Percentiles rank a stretch among this genome's conserved stretches.
Evolutionary conservation across 192 early-diverging fungal genomes (phyloP).

Genomic region (Chytriomyces sp.): DNA sequence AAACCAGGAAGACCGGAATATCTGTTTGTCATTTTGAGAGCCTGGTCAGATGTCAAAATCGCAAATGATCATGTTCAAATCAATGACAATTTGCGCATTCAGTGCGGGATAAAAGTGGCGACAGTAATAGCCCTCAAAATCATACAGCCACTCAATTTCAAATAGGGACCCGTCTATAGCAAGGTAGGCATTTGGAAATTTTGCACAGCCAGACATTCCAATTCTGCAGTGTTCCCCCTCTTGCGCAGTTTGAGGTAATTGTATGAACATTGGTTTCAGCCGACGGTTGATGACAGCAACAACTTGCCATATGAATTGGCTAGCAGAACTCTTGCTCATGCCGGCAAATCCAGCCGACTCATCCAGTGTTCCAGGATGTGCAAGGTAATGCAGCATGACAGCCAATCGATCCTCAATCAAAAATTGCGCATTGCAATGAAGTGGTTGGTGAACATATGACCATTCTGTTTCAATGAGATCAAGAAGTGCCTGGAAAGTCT

Average conservation of each 20-base stretch:
- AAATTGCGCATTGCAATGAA: not conserved
- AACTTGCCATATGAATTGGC: slow-evolving; percentile 22
- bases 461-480: not conserved
- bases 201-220: not conserved
- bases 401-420: slow-evolving; percentile 12
- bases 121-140: slow-evolving; percentile 25
- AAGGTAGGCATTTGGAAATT: slow-evolving; percentile 14
- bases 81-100: slow-evolving; percentile 20
- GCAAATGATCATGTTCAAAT: not conserved
- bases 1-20: not conserved
- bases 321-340: slow-evolving; percentile 17
- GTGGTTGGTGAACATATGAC: not conserved
- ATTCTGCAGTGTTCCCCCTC: not conserved
- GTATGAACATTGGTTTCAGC: not conserved
- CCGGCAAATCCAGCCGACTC: slow-evolving; percentile 17
- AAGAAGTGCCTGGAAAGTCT: not conserved
- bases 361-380: slow-evolving; percentile 15
- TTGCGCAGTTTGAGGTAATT: not conserved
- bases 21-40: slow-evolving; percentile 1
- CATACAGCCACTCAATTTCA: slow-evolving; percentile 5
- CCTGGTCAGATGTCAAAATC: slow-evolving; percentile 8
- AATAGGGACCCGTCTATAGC: slow-evolving; percentile 21
- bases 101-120: not conserved
- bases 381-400: slow-evolving; percentile 13
- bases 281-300: not conserved